Evolutionary conservation across 441 rosid genomes (phyloP).

Genomic region (Aleurites moluccanus): DNA sequence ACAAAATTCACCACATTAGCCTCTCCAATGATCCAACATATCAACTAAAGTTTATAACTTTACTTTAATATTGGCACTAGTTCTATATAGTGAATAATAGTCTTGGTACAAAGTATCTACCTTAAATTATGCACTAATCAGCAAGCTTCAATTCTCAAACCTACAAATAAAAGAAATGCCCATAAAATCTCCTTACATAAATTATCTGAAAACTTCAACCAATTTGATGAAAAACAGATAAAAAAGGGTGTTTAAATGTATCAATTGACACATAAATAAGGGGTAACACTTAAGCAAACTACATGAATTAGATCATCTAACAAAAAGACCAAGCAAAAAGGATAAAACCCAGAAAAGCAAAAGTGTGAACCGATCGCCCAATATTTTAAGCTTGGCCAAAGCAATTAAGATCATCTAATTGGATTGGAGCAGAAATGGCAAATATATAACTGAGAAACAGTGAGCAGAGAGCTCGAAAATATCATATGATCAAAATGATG

Average conservation of each 20-base stretch:
- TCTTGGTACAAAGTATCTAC: slow-evolving; percentile 29
- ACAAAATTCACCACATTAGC: slow-evolving; percentile 28
- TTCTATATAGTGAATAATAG: slow-evolving; percentile 10
- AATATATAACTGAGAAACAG: slow-evolving; percentile 18
- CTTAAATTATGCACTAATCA: slow-evolving; percentile 37
- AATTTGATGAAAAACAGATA: slow-evolving; percentile 2
- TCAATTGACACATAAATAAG: not conserved
- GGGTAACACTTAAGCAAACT: not conserved
- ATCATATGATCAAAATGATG: not conserved
- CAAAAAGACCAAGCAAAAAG: not conserved
- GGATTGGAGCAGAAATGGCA: slow-evolving; percentile 3
- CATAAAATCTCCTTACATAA: slow-evolving; percentile 24
- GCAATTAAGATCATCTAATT: slow-evolving; percentile 26
- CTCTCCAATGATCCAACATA: slow-evolving; percentile 23
- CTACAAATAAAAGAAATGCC: slow-evolving; percentile 42
- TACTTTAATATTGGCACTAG: slow-evolving; percentile 6
- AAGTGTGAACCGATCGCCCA: slow-evolving; percentile 12
- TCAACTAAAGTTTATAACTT: slow-evolving; percentile 6
- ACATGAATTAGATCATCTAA: not conserved
- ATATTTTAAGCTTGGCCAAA: slow-evolving; percentile 13
- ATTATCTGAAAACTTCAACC: not conserved
- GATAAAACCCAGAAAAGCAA: not conserved
- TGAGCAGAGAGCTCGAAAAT: slow-evolving; percentile 4
- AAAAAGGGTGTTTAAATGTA: not conserved
- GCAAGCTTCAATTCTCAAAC: slow-evolving; percentile 53